Evolutionary conservation across 140 eudicot genomes (phyloP).

Genomic region (Flaveria floridana): DNA sequence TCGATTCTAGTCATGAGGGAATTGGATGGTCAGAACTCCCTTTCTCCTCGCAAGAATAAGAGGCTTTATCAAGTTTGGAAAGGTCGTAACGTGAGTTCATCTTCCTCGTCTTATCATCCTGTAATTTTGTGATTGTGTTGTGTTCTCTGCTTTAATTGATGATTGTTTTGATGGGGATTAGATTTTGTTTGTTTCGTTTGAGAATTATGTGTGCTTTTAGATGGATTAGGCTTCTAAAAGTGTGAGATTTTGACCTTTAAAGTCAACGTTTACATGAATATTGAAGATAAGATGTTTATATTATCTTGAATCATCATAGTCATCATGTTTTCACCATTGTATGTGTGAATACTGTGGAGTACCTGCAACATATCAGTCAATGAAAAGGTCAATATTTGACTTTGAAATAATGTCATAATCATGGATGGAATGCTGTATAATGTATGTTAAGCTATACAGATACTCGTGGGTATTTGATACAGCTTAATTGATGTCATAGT

Average conservation of each 20-base stretch:
- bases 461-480: background rate
- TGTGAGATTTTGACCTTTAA: background rate
- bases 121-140: constrained; percentile 1
- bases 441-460: too few species aligned
- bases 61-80: constrained; percentile 89
- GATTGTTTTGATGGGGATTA: background rate
- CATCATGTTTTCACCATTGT: background rate
- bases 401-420: constrained; percentile 13
- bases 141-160: background rate
- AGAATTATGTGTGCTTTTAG: background rate
- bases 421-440: background rate
- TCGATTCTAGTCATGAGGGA: constrained; percentile 22
- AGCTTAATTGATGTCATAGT: background rate
- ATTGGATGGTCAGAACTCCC: constrained; percentile 20
- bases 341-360: background rate
- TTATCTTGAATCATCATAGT: background rate
- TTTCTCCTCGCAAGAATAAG: constrained; percentile 35
- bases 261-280: too few species aligned
- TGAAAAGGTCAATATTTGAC: background rate
- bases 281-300: background rate
- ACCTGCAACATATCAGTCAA: too few species aligned
- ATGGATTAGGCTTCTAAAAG: background rate
- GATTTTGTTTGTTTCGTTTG: background rate
- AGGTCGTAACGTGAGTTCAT: constrained; percentile 69
- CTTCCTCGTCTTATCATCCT: constrained; percentile 7